Conservation (phyloP, 305 asterid genomes). For the Fraxinus angustifolia region DNA sequence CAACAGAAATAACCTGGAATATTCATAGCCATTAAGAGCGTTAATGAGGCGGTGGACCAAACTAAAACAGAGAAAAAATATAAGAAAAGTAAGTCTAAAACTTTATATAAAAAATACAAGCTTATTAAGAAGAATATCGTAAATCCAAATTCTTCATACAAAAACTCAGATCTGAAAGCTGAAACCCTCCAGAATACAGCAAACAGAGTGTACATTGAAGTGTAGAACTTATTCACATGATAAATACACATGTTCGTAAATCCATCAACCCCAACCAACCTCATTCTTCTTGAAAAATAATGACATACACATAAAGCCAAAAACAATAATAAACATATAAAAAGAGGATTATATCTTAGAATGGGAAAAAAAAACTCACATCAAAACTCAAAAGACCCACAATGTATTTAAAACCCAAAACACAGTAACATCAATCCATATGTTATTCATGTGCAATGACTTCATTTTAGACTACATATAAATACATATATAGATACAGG, state of each 20-base stretch:
- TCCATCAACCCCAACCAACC: background rate
- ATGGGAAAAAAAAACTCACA: background rate
- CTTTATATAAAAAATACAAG: slow-evolving; percentile 17
- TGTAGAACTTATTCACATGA: background rate
- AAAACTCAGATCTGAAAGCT: slow-evolving; percentile 34
- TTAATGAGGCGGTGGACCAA: background rate
- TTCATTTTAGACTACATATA: background rate
- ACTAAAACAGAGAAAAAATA: background rate
- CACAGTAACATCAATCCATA: background rate
- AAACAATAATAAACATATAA: background rate
- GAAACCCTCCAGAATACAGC: slow-evolving; percentile 23
- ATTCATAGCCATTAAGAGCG: background rate
- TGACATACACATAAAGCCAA: background rate
- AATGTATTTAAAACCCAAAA: background rate
- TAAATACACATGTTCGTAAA: background rate
- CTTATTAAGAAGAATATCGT: background rate
- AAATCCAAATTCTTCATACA: slow-evolving; percentile 17
- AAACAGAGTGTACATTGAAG: background rate
- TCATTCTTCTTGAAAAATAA: background rate
- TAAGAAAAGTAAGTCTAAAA: slow-evolving; percentile 8
- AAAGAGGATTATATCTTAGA: background rate
- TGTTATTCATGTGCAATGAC: background rate
- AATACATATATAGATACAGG: background rate
- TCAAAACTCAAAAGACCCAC: background rate
- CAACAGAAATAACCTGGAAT: slow-evolving; percentile 9